These are phyloP conservation scores for Cryphonectria japonica DNA, from an alignment of 2,329 filamentous ascomycete species.

Conservation along the genomic window DNA sequence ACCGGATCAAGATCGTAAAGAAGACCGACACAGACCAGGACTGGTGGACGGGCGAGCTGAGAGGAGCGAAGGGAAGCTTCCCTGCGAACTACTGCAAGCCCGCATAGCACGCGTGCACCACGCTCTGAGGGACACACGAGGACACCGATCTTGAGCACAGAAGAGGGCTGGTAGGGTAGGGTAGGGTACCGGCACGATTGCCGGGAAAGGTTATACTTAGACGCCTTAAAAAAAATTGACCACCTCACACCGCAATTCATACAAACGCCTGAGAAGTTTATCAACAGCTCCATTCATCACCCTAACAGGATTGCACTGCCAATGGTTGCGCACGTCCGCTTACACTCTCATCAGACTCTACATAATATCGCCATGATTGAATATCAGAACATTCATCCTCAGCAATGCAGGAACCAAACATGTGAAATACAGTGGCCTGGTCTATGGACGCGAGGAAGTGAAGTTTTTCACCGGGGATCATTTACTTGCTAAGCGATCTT, in stretches of 20 bases:
- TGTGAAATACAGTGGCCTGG: neutral
- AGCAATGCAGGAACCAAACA: neutral
- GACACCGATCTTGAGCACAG: neutral
- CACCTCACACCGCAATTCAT: neutral
- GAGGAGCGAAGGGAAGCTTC: slow-evolving; percentile 71
- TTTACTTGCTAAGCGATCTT: neutral
- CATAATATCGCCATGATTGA: neutral
- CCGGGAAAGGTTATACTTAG: neutral
- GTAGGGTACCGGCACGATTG: neutral
- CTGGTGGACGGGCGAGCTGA: slow-evolving; percentile 84
- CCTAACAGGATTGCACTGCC: neutral
- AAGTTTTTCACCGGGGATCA: neutral
- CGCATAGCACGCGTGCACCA: slow-evolving; percentile 31
- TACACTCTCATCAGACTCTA: neutral
- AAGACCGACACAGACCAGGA: slow-evolving; percentile 81
- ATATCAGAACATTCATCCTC: neutral
- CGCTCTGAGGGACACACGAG: neutral
- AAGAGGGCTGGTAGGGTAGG: neutral
- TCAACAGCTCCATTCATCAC: neutral
- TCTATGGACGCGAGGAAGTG: neutral
- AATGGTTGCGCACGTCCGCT: neutral
- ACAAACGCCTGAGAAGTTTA: neutral
- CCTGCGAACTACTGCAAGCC: slow-evolving; percentile 79
- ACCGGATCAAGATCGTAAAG: slow-evolving; percentile 75
- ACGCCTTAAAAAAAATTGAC: neutral